Evolutionary conservation across 2,329 filamentous ascomycete species (phyloP), one percentile per base, ranked within the genome.

Genomic region (Tolypocladium album): DNA sequence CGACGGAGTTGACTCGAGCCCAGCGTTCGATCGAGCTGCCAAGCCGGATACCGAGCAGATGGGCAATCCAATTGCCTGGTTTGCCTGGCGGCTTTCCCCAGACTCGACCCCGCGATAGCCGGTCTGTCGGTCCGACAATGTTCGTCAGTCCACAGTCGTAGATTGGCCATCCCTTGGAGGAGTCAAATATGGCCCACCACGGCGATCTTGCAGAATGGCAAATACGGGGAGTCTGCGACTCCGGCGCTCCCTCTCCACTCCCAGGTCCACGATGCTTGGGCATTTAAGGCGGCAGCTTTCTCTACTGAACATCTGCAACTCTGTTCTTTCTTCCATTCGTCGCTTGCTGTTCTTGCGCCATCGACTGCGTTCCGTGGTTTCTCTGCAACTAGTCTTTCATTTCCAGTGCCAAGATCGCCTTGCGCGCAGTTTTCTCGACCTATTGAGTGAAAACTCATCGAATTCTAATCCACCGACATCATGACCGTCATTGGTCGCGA

Each of bases 401-500:
- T 22, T 36, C 53, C 38, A 39, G 34, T 15, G 39, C 43, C 42
- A 13, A 45, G 42, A 11, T 9, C 2, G 40, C 20, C 11, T 43
- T n/a, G 40, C 1, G 40, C 20, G 40, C 4, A 11, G n/a, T 22
- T 22, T 2, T 8, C 36, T 38, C 12, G 12, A 13, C 36, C 36
- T 38, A 1, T 13, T 38, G 9, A 38, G 36, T 38, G 36, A 2
- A 38, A 45, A 7, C 22, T 31, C 3, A 3, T 8, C 4, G 17
- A 45, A 20, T 9, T 31, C 45, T 17, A 3, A 17, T n/a, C 9
- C 53, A 6, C 6, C 20, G 27, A 22, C 56, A 65, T 17, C 50
- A 71, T 70, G 69, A 67, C 68, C 13, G 61, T 67, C 60, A 57
- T 57, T 20, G 36, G 55, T 7, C 64, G 63, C 17, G 64, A 64